A percentile compares a stretch with the other conserved stretches of the same genome.
These are phyloP conservation scores for Ananas comosus DNA, from an alignment of 176 grass and related monocot genomes.

Conservation along the genomic window DNA sequence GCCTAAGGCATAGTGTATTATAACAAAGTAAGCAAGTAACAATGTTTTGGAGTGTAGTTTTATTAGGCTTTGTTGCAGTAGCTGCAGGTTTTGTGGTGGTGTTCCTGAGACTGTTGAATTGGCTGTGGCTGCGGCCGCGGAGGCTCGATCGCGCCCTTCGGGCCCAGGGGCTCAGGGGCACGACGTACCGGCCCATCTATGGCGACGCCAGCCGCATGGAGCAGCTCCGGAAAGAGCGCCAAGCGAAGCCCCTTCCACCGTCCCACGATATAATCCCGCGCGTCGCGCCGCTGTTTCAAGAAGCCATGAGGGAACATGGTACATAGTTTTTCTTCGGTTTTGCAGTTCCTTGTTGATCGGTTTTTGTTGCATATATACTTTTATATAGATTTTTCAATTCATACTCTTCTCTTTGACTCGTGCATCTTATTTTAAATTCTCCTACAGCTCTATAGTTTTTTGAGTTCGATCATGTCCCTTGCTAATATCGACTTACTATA, in stretches of 20 bases:
- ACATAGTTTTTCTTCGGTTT: background rate
- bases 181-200: constrained; percentile 25
- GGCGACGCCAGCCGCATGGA: constrained; percentile 35
- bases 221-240: constrained; percentile 27
- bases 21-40: too few species aligned
- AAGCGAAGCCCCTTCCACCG: constrained; percentile 30
- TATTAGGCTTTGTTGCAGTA: too few species aligned
- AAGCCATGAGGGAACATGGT: constrained; percentile 24
- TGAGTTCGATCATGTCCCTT: too few species aligned
- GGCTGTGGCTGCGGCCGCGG: constrained; percentile 36
- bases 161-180: constrained; percentile 38
- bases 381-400: too few species aligned
- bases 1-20: too few species aligned
- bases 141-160: constrained; percentile 35
- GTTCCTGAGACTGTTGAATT: constrained; percentile 21
- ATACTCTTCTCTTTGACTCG: too few species aligned
- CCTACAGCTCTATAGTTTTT: too few species aligned
- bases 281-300: constrained; percentile 31
- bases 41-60: too few species aligned
- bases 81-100: background rate
- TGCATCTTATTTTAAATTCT: too few species aligned
- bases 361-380: too few species aligned
- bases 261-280: constrained; percentile 38
- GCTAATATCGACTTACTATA: too few species aligned
- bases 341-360: too few species aligned